A percentile compares a stretch with the other conserved stretches of the same genome.
phyloP scores from a whole-genome alignment of 306 rosid species.

The Abrus pulchellus region DNA sequence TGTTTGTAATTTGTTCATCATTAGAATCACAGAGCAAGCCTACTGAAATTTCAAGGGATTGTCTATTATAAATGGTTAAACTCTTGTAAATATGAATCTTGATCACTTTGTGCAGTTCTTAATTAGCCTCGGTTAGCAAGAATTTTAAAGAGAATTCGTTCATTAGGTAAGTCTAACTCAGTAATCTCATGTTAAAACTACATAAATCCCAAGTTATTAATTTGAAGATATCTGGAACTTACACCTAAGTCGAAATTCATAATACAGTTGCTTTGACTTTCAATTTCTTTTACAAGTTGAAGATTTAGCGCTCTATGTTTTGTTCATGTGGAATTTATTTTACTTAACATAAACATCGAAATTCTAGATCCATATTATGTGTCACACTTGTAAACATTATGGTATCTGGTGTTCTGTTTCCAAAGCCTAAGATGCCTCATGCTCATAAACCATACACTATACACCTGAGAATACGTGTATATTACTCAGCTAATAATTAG shows the following conservation, averaged over 20 bases:
- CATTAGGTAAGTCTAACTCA: too few relatives aligned
- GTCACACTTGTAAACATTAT: slow-evolving; percentile 1
- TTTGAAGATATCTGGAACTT: neutral
- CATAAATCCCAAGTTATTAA: neutral
- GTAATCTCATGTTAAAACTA: neutral
- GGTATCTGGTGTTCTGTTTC: neutral
- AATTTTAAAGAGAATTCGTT: too few relatives aligned
- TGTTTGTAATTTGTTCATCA: neutral
- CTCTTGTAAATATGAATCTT: too few relatives aligned
- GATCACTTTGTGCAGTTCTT: too few relatives aligned
- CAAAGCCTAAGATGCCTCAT: neutral
- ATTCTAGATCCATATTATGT: neutral
- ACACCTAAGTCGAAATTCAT: neutral
- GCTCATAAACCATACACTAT: neutral
- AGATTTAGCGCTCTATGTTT: neutral
- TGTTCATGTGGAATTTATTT: neutral
- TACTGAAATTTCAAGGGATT: neutral
- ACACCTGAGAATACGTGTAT: neutral
- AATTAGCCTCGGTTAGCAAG: too few relatives aligned
- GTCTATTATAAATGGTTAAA: too few relatives aligned
- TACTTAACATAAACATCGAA: neutral
- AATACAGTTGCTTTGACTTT: neutral
- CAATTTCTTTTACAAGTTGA: neutral
- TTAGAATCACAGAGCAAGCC: neutral
- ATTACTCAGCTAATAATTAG: neutral